Evolutionary conservation across 768 basidiomycete genomes (phyloP).

Genomic region (Trametes punicea): DNA sequence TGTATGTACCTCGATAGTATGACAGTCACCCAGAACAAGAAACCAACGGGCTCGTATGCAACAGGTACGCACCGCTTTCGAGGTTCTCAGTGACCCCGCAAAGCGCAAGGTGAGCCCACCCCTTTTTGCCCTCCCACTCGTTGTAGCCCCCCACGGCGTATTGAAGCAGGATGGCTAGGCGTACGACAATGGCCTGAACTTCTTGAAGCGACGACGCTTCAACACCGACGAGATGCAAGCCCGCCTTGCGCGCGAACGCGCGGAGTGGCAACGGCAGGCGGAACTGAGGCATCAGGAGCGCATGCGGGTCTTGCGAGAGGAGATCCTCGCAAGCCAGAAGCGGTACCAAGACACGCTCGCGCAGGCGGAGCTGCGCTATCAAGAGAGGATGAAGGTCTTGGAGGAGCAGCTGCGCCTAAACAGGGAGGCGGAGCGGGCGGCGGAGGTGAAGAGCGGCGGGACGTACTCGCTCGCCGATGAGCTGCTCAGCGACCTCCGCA

Average conservation of each 20-base stretch:
- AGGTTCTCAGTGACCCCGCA: slow-evolving; percentile 31
- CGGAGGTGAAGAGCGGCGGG: slow-evolving; percentile 20
- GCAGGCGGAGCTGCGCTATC: slow-evolving; percentile 26
- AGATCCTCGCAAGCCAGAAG: slow-evolving; percentile 24
- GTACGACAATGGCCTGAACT: slow-evolving; percentile 31
- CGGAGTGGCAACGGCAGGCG: slow-evolving; percentile 36
- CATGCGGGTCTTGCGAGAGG: slow-evolving; percentile 40
- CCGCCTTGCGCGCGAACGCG: slow-evolving; percentile 26
- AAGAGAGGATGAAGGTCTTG: slow-evolving; percentile 37
- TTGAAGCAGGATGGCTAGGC: slow-evolving; percentile 11
- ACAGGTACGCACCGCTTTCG: slow-evolving; percentile 29
- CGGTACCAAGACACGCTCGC: slow-evolving; percentile 24
- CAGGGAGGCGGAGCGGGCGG: slow-evolving; percentile 38
- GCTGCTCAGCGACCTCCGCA: slow-evolving; percentile 52
- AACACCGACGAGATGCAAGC: slow-evolving; percentile 22
- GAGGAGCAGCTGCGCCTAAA: slow-evolving; percentile 27
- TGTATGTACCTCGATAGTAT: slow-evolving; percentile 12
- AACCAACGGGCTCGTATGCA: not conserved
- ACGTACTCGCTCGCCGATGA: slow-evolving; percentile 40
- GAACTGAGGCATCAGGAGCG: slow-evolving; percentile 49
- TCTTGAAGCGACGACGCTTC: slow-evolving; percentile 16
- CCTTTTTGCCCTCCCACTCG: not conserved
- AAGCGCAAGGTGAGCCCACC: slow-evolving; percentile 28
- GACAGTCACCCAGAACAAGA: no score
- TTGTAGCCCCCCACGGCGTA: no score